Conservation (phyloP, 2,329 filamentous ascomycete genomes). For the Akanthomyces uredinophilus region DNA sequence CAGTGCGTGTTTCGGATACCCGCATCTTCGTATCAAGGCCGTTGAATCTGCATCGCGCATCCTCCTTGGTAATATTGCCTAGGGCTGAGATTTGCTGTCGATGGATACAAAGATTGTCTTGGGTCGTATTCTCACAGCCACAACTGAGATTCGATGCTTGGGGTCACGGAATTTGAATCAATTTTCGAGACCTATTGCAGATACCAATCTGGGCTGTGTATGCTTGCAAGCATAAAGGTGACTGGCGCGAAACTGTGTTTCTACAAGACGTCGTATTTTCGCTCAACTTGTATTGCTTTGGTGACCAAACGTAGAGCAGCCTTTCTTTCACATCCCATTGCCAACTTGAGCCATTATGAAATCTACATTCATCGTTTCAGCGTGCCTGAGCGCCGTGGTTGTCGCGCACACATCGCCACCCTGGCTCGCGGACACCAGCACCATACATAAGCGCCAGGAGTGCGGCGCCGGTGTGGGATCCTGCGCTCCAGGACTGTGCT, state of each 20-base stretch:
- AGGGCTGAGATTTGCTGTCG: background rate
- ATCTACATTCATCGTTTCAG: background rate
- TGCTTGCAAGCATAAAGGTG: too few species aligned
- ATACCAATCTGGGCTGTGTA: too few species aligned
- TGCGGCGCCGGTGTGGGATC: conserved; percentile 33
- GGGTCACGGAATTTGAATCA: too few species aligned
- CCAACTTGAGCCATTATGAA: background rate
- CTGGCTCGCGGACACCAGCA: background rate
- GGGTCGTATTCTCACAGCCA: background rate
- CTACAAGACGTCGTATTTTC: too few species aligned
- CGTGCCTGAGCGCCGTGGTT: background rate
- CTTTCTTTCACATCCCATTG: too few species aligned
- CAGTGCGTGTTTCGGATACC: conserved; percentile 1
- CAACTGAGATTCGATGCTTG: background rate
- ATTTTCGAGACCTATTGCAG: too few species aligned
- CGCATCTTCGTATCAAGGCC: background rate
- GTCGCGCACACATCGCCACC: background rate
- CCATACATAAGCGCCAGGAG: conserved; percentile 11
- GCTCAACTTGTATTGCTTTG: too few species aligned
- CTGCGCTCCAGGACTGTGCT: conserved; percentile 30
- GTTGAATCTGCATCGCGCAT: background rate
- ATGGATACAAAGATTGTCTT: background rate
- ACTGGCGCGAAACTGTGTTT: too few species aligned
- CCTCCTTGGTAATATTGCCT: background rate
- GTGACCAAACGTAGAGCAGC: too few species aligned